These are phyloP conservation scores for Rhizodiscina lignyota DNA, from an alignment of 495 filamentous ascomycete genomes.

Conservation along the genomic window DNA sequence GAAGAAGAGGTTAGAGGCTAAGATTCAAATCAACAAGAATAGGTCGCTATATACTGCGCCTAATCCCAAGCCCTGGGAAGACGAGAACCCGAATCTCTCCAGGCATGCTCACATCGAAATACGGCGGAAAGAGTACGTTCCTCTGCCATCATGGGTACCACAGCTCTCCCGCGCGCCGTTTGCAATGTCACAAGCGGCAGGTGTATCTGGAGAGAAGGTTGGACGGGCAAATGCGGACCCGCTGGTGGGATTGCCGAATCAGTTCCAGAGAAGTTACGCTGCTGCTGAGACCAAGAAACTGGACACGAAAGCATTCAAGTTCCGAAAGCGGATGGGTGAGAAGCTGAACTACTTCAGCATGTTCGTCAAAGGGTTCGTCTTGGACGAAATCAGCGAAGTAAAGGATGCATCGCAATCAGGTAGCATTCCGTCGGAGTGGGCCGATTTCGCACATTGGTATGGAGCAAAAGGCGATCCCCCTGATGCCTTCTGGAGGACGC, in stretches of 20 bases:
- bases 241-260: conserved; percentile 19
- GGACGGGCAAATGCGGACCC: conserved; percentile 23
- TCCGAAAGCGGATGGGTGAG: conserved; percentile 10
- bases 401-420: conserved; percentile 8
- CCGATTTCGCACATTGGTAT: conserved; percentile 11
- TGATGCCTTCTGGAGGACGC: conserved; percentile 26
- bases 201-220: conserved; percentile 3
- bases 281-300: conserved; percentile 16
- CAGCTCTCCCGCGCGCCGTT: conserved; percentile 5
- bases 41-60: not conserved
- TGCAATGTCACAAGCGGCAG: conserved; percentile 2
- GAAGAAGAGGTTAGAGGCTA: not conserved
- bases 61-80: conserved; percentile 1
- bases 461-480: conserved; percentile 12
- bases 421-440: conserved; percentile 13
- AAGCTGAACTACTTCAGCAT: conserved; percentile 18
- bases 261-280: conserved; percentile 14
- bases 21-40: not conserved
- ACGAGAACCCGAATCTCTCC: not conserved
- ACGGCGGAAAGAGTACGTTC: not conserved
- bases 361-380: conserved; percentile 20
- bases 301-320: conserved; percentile 16
- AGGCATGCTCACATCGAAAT: not conserved
- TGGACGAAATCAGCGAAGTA: conserved; percentile 16
- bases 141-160: conserved; percentile 11